A percentile compares a stretch with the other conserved stretches of the same genome.
Evolutionary conservation across 1,284 basidiomycete genomes (phyloP).

Genomic region (Ceratobasidium theobromae): DNA sequence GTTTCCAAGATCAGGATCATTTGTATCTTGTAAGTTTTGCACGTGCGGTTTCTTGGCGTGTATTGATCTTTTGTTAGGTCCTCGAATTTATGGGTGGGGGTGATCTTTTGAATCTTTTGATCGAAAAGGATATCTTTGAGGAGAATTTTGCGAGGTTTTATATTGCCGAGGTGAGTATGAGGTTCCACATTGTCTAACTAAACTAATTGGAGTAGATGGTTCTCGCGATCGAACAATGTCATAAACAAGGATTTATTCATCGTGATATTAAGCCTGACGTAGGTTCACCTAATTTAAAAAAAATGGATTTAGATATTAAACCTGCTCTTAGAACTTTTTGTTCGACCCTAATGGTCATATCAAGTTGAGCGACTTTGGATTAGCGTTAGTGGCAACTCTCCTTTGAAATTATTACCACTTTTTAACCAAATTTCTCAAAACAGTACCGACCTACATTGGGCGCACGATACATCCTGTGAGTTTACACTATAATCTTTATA

Average conservation of each 20-base stretch:
- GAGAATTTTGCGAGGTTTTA: constrained; percentile 95
- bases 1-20: constrained; percentile 88
- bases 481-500: constrained; percentile 29
- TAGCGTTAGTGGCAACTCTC: constrained; percentile 66
- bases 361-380: constrained; percentile 92
- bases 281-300: constrained; percentile 43
- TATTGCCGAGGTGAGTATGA: constrained; percentile 72
- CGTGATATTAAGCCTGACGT: constrained; percentile 95
- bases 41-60: constrained; percentile 37
- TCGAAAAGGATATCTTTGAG: constrained; percentile 90
- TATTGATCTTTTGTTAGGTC: constrained; percentile 51
- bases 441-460: constrained; percentile 85
- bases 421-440: constrained; percentile 11
- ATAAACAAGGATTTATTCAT: constrained; percentile 94
- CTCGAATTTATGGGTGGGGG: constrained; percentile 95
- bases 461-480: constrained; percentile 86
- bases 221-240: constrained; percentile 91
- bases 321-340: constrained; percentile 77
- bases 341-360: constrained; percentile 93
- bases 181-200: constrained; percentile 35
- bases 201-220: constrained; percentile 68
- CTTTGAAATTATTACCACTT: not conserved
- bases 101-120: constrained; percentile 92
- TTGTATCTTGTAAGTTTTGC: constrained; percentile 77
- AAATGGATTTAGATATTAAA: constrained; percentile 39